These are phyloP conservation scores for Calamus simplicifolius DNA, from an alignment of 176 grass and related monocot species.

Conservation along the genomic window DNA sequence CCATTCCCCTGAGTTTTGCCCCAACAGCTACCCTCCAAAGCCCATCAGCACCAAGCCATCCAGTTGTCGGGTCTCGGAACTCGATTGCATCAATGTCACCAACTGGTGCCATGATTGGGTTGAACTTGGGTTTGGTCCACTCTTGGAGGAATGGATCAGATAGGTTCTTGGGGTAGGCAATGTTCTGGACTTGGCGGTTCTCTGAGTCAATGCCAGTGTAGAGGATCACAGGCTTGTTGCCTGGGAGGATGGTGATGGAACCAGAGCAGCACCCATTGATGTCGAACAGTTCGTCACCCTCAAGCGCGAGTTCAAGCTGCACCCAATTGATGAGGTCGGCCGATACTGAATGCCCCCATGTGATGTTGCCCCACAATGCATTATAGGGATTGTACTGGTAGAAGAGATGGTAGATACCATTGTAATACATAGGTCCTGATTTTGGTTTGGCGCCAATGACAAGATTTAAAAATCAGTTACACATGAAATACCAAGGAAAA, in stretches of 20 bases:
- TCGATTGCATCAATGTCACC: constrained; percentile 35
- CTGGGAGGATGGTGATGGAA: constrained; percentile 55
- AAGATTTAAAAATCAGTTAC: too few relatives aligned
- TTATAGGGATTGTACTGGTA: constrained; percentile 86
- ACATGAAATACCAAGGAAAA: background rate
- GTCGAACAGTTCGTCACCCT: constrained; percentile 33
- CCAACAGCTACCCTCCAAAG: constrained; percentile 66
- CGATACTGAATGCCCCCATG: constrained; percentile 72
- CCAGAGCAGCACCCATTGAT: constrained; percentile 78
- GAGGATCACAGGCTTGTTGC: constrained; percentile 35
- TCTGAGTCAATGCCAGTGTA: constrained; percentile 65
- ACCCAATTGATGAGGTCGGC: constrained; percentile 86
- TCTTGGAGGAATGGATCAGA: constrained; percentile 69
- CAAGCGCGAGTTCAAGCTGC: constrained; percentile 28
- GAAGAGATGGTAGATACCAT: constrained; percentile 88
- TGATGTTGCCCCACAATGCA: constrained; percentile 55
- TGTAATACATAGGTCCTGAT: constrained; percentile 96
- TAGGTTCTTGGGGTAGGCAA: constrained; percentile 53
- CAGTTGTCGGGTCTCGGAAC: constrained; percentile 88
- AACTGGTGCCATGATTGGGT: constrained; percentile 47
- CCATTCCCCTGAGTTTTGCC: constrained; percentile 38
- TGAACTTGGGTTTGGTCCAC: constrained; percentile 60
- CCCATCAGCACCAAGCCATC: constrained; percentile 63
- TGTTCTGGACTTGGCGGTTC: constrained; percentile 65
- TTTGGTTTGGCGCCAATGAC: background rate